Conservation (phyloP, 768 basidiomycete genomes). For the Termitomyces eurrhizus region DNA sequence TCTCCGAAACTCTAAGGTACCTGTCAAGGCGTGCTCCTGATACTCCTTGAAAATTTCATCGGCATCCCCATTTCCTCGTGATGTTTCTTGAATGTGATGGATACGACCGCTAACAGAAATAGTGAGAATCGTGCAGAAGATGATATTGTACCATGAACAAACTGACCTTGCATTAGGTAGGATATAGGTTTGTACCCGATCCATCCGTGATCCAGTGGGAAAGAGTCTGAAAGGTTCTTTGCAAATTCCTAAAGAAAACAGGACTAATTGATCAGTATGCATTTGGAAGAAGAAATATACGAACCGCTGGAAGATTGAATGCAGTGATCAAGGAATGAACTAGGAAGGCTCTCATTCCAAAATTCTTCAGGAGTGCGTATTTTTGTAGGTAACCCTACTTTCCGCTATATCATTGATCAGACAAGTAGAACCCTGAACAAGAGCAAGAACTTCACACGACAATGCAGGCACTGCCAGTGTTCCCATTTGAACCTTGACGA, state of each 20-base stretch:
- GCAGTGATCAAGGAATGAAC: slow-evolving; percentile 27
- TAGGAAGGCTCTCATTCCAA: slow-evolving; percentile 26
- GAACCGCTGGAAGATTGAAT: slow-evolving; percentile 30
- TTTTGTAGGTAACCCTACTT: slow-evolving; percentile 19
- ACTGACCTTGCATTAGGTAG: slow-evolving; percentile 45
- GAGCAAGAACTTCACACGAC: slow-evolving; percentile 36
- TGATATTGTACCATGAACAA: not conserved
- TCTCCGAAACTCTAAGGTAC: slow-evolving; percentile 58
- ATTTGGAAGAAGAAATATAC: not conserved
- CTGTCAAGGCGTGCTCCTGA: slow-evolving; percentile 58
- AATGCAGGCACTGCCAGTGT: slow-evolving; percentile 64
- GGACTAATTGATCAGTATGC: not conserved
- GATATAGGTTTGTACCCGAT: slow-evolving; percentile 41
- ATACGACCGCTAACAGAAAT: slow-evolving; percentile 49
- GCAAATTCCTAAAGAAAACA: slow-evolving; percentile 26
- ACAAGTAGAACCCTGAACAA: not conserved
- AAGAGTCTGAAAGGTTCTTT: slow-evolving; percentile 20
- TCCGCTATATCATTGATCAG: slow-evolving; percentile 16
- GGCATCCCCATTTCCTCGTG: slow-evolving; percentile 39
- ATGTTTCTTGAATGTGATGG: slow-evolving; percentile 49
- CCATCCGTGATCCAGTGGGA: slow-evolving; percentile 17
- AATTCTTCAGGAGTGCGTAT: slow-evolving; percentile 34
- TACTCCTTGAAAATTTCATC: slow-evolving; percentile 61
- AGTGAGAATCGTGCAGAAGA: not conserved
- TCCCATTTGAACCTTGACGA: slow-evolving; percentile 67